phyloP scores from a whole-genome alignment of 2,329 filamentous ascomycete species.

The Stemphylium lycopersici region DNA sequence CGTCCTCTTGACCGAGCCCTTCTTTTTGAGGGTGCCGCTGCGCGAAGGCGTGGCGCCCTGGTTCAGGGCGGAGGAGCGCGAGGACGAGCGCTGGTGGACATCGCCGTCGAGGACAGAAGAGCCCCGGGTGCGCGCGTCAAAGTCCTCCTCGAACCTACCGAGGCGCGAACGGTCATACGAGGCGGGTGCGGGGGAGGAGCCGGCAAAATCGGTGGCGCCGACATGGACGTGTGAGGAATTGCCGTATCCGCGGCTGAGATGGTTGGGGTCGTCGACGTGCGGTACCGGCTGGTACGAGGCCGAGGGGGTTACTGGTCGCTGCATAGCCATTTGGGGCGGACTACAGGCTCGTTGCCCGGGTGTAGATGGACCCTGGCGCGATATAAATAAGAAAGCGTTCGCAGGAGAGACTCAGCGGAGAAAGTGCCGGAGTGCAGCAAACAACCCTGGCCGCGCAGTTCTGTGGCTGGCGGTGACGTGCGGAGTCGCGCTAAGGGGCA shows the following conservation, averaged over 20 bases:
- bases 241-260: constrained; percentile 46
- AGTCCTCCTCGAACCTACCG: constrained; percentile 72
- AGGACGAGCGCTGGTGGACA: constrained; percentile 66
- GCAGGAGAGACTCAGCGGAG: background rate
- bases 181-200: constrained; percentile 38
- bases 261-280: constrained; percentile 43
- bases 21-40: constrained; percentile 87
- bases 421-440: constrained; percentile 7
- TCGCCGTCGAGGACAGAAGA: constrained; percentile 66
- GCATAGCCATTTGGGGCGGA: constrained; percentile 30
- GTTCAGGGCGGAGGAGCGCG: constrained; percentile 54
- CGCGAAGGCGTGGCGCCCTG: constrained; percentile 60
- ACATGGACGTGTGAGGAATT: constrained; percentile 31
- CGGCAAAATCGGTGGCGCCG: constrained; percentile 49
- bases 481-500: constrained; percentile 16
- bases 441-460: constrained; percentile 13
- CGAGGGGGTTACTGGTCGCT: constrained; percentile 28
- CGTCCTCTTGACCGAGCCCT: constrained; percentile 74
- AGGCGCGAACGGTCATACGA: constrained; percentile 29
- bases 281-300: constrained; percentile 47
- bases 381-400: constrained; percentile 12
- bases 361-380: constrained; percentile 10
- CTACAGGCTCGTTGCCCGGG: constrained; percentile 5
- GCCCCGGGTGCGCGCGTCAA: constrained; percentile 71
- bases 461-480: constrained; percentile 31